Evolutionary conservation across 2,329 filamentous ascomycete genomes (phyloP).

Genomic region (Venturia nashicola): DNA sequence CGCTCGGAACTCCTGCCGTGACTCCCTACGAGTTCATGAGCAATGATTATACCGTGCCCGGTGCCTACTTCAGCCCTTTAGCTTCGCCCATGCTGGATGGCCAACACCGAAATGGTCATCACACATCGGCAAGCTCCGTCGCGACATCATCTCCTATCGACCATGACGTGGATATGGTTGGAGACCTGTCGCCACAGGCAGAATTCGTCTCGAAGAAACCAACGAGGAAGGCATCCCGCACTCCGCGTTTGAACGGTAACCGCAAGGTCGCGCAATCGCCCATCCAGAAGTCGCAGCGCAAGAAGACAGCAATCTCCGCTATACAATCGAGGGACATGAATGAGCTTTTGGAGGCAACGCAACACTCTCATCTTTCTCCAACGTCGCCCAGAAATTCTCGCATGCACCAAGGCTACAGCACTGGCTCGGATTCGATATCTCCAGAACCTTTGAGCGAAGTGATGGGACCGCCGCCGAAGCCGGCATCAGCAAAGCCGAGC

Average conservation of each 20-base stretch:
- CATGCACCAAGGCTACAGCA: neutral
- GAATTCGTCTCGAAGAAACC: conserved; percentile 21
- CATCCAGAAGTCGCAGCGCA: conserved; percentile 48
- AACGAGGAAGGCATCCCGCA: conserved; percentile 36
- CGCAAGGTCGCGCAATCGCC: conserved; percentile 55
- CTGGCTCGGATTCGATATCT: conserved; percentile 30
- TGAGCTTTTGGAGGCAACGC: conserved; percentile 25
- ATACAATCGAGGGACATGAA: conserved; percentile 34
- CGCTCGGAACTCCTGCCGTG: conserved; percentile 38
- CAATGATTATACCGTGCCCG: conserved; percentile 47
- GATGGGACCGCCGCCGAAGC: conserved; percentile 50
- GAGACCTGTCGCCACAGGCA: conserved; percentile 6
- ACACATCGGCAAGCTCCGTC: conserved; percentile 40
- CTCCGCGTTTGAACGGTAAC: conserved; percentile 32
- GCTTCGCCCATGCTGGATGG: conserved; percentile 59
- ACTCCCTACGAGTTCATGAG: conserved; percentile 67
- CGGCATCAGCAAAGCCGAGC: conserved; percentile 52
- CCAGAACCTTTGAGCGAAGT: conserved; percentile 35
- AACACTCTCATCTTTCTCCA: conserved; percentile 9
- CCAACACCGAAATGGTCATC: conserved; percentile 34
- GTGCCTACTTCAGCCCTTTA: conserved; percentile 70
- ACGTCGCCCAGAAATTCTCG: conserved; percentile 3
- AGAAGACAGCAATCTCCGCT: conserved; percentile 32
- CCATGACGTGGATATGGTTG: conserved; percentile 32
- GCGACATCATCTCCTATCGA: conserved; percentile 34